Base-by-base conservation (phyloP, 306 rosid species). In the Bauhinia variegata region DNA sequence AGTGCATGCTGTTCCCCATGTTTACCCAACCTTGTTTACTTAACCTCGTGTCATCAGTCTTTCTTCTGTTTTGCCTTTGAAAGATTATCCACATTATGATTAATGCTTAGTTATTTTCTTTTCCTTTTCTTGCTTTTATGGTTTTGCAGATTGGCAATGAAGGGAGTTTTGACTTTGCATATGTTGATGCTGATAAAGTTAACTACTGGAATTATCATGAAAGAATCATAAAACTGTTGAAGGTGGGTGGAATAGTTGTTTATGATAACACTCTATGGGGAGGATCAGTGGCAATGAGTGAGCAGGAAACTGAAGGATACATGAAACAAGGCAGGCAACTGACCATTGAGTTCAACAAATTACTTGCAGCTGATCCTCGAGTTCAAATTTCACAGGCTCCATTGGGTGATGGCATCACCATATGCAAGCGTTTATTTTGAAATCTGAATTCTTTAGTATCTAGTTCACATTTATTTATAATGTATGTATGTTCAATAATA, bases 241-340 rank as follows among this genome's bases (percentile, higher is more conserved):
- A 72, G 77, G 73, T 84, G 42, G 86, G 82, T 4, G 89, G 92
- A 10, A 4, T 84, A 6, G 76, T 60, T 12, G 81, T 76, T 2
- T 82, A 84, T 2, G 89, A 87, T 63, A 87, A 87, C 67, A 87
- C 89, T 9, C 84, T 84, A 0, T 82, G 86, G 89, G 70, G 68
- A 30, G 92, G 87, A 75, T 32, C 84, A 4, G 85, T 87, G 56
- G 79, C 77, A 5, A 70, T 69, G 81, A 63, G 78, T 37, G 82
- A 73, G 3, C 77, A 63, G 52, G 55, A 11, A 6, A 62, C 57
- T 67, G 78, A 77, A n/a, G 85, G 63, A 63, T 0, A 0, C 6
- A 31, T 17, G 55, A 77, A 69, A 41, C 33, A 5, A 28, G 43
- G 46, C 3, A 79, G 75, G 55, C 9, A 30, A 46, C 8, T 7